phyloP scores from a whole-genome alignment of 371 early-diverging fungal species.

The Rhizopus sp. region DNA sequence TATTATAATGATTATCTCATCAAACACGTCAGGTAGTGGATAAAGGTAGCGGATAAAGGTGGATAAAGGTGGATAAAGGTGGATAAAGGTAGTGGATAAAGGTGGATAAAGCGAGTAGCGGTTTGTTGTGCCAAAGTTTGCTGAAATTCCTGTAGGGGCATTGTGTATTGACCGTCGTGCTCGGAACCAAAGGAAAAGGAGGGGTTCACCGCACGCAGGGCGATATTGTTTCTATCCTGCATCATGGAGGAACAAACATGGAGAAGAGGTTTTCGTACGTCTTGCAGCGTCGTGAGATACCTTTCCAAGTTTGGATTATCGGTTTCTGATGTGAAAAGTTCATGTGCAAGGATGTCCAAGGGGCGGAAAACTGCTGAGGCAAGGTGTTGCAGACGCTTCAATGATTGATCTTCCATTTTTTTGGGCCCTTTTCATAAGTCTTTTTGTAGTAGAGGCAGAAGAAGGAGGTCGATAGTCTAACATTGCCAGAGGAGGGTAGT shows the following conservation, averaged over 20 bases:
- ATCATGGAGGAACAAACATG: slow-evolving; percentile 13
- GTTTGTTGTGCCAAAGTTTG: neutral
- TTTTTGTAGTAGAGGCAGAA: slow-evolving; percentile 10
- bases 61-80: too few species aligned
- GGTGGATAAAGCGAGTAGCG: neutral
- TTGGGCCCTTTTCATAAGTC: slow-evolving; percentile 16
- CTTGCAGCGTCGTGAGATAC: slow-evolving; percentile 6
- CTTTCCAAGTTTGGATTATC: slow-evolving; percentile 5
- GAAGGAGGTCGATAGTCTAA: slow-evolving; percentile 16
- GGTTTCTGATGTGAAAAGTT: neutral
- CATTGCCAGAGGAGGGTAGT: slow-evolving; percentile 15
- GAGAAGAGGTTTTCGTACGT: slow-evolving; percentile 7
- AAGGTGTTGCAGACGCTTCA: slow-evolving; percentile 16
- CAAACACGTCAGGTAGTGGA: too few species aligned
- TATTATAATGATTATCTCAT: too few species aligned
- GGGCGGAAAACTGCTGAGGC: slow-evolving; percentile 13
- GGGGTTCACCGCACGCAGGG: slow-evolving; percentile 13
- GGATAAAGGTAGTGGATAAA: too few species aligned
- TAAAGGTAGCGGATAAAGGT: too few species aligned
- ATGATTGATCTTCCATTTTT: slow-evolving; percentile 9
- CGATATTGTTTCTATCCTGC: slow-evolving; percentile 12
- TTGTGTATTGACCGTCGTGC: neutral
- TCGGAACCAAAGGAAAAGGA: neutral
- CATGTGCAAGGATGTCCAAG: slow-evolving; percentile 11
- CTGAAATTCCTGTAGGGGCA: slow-evolving; percentile 2